Base-by-base conservation (phyloP, 768 basidiomycete species). In the Lyophyllum decastes region DNA sequence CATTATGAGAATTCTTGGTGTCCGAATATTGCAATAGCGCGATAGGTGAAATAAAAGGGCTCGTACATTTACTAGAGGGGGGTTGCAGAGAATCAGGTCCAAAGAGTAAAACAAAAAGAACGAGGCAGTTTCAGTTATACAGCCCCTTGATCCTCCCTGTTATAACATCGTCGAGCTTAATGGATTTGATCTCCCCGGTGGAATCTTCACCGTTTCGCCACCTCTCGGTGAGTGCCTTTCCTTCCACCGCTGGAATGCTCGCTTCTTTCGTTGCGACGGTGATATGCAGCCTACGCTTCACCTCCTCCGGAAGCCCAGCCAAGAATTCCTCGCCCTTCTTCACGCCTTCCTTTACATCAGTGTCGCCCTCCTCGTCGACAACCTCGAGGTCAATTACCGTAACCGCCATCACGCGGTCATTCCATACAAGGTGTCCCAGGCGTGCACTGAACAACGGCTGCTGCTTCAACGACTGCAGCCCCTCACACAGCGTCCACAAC, bases 361-460 rank as follows among this genome's bases (percentile, higher is more conserved):
- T 64, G 9, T 24, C 50, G 1, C 40, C 55, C 33, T 67, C 66
- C 4, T 61, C 66, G 16, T 58, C 67, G 10, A 64, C 75, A 0
- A 70, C 61, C 4, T 67, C 72, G 3, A 97, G 58, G 48, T 84
- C 77, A 1, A 87, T 86, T 27, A 97, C 82, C 0, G 86, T 84
- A 10, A 91, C 66, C 2, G 90, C 88, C 92, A 98, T 94, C 7
- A 94, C 83, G 26, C 89, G 74, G 22, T 81, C 81, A 62, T 95
- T 83, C 85, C 89, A 94, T 11, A 95, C 72, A 12, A 96, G 70
- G 51, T 79, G 70, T 4, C 80, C 80, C 16, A 97, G 74, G 30
- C 68, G 76, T 61, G 89, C 86, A 21, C 74, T 72, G 71, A 93
- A 91, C 53, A 83, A 58, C 0, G 88, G 86, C 11, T 83, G 77